Evolutionary conservation across 768 basidiomycete genomes (phyloP).

Genomic region (Pleurotus eryngii): DNA sequence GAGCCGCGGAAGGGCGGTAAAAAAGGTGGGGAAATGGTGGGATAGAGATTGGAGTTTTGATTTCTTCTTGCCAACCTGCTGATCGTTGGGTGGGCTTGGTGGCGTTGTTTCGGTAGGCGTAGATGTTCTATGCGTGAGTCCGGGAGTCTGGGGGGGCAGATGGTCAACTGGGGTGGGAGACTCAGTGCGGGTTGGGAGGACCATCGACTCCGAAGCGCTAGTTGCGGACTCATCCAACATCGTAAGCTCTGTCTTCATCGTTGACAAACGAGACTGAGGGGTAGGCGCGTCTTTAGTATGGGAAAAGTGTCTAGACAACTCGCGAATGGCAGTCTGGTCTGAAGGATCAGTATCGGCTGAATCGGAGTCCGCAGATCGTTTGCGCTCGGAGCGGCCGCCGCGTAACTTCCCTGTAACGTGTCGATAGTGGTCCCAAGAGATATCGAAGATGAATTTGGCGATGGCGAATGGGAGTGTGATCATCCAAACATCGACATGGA

Average conservation of each 20-base stretch:
- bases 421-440: conserved; percentile 54
- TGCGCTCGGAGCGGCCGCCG: conserved; percentile 13
- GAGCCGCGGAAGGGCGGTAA: conserved; percentile 60
- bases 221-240: not conserved
- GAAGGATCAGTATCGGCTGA: conserved; percentile 8
- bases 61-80: not conserved
- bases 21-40: conserved; percentile 66
- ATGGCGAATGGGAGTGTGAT: conserved; percentile 81
- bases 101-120: not conserved
- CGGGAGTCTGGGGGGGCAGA: too few species aligned
- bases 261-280: not conserved
- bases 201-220: not conserved
- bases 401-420: conserved; percentile 25
- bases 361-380: conserved; percentile 8
- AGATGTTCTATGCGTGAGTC: too few species aligned
- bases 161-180: not conserved
- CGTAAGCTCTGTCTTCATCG: not conserved
- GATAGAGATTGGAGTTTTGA: conserved; percentile 15
- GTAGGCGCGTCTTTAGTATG: not conserved
- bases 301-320: conserved; percentile 14
- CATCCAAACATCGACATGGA: conserved; percentile 78
- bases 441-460: conserved; percentile 68
- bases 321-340: conserved; percentile 10
- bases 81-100: not conserved
- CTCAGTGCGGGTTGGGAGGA: not conserved